phyloP scores from a whole-genome alignment of 176 grass and related monocot species.

The Triticum monococcum region DNA sequence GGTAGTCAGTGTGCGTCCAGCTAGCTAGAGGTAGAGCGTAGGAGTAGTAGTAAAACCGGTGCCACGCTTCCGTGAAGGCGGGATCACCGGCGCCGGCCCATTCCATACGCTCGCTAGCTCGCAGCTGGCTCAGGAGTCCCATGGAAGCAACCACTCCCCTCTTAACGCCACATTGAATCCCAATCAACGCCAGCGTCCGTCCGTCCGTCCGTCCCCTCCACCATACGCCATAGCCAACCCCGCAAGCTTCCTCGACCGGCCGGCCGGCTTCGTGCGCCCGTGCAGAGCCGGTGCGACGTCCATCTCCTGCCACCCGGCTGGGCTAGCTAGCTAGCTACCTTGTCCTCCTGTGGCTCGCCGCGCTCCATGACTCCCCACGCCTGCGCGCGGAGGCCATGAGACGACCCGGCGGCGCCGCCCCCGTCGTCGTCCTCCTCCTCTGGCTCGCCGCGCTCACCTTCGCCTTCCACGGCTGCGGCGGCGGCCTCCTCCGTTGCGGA shows the following conservation, averaged over 20 bases:
- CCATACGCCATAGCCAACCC: neutral
- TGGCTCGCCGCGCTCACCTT: constrained; percentile 69
- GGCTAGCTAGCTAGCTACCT: neutral
- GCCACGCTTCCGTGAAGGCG: constrained; percentile 47
- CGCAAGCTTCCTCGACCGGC: neutral
- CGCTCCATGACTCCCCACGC: neutral
- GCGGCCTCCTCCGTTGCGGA: neutral
- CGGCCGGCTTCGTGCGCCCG: neutral
- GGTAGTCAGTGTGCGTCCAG: too few species aligned
- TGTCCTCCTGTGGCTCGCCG: too few species aligned
- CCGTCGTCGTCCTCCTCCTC: constrained; percentile 16
- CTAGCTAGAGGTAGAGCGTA: too few species aligned
- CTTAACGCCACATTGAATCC: constrained; percentile 38
- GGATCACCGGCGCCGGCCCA: constrained; percentile 44
- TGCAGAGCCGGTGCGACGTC: neutral
- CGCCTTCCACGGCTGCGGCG: constrained; percentile 34
- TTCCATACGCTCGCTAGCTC: neutral
- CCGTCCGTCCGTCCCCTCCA: neutral
- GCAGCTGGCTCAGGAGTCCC: constrained; percentile 11
- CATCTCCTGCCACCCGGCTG: too few species aligned
- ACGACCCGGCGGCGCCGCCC: constrained; percentile 18
- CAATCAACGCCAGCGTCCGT: neutral
- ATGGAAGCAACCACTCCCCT: constrained; percentile 55
- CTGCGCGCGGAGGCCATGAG: constrained; percentile 61
- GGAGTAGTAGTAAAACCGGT: neutral